Percentiles rank a stretch among this genome's conserved stretches.
Evolutionary conservation across 495 filamentous ascomycete genomes (phyloP).

Genomic region (Penicillium taxi): DNA sequence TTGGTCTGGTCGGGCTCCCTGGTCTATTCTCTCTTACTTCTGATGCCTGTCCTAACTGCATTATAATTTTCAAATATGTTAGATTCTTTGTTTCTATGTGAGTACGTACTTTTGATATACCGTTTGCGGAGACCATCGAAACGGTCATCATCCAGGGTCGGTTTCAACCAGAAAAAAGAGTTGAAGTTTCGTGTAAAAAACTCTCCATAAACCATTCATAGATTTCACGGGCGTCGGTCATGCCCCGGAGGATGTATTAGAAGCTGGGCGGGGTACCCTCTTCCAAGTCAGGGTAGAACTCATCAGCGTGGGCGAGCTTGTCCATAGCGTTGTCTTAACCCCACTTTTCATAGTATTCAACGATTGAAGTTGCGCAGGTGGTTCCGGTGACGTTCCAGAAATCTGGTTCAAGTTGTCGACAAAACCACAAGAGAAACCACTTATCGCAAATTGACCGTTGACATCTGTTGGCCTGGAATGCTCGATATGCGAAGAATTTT

Average conservation of each 20-base stretch:
- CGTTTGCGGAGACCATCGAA: no score
- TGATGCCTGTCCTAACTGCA: no score
- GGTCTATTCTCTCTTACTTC: no score
- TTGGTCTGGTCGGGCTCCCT: no score
- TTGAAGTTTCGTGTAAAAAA: no score
- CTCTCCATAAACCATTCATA: no score
- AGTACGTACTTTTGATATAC: no score
- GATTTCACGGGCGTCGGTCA: no score
- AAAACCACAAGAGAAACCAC: conserved; percentile 27
- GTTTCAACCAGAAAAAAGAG: no score
- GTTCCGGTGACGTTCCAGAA: conserved; percentile 28
- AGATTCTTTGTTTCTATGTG: no score
- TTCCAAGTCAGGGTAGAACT: conserved; percentile 40
- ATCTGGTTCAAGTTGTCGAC: conserved; percentile 27
- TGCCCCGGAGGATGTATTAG: conserved; percentile 42
- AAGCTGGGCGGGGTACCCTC: conserved; percentile 37
- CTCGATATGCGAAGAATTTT: conserved; percentile 32
- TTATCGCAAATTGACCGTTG: conserved; percentile 35
- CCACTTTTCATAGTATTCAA: conserved; percentile 24
- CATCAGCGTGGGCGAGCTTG: conserved; percentile 27
- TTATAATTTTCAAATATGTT: no score
- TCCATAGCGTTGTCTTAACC: conserved; percentile 34
- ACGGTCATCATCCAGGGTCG: no score
- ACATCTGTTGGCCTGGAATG: conserved; percentile 35
- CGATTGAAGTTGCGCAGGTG: conserved; percentile 31